Base-by-base conservation (phyloP, 768 basidiomycete species). In the Mrakia blollopis region DNA sequence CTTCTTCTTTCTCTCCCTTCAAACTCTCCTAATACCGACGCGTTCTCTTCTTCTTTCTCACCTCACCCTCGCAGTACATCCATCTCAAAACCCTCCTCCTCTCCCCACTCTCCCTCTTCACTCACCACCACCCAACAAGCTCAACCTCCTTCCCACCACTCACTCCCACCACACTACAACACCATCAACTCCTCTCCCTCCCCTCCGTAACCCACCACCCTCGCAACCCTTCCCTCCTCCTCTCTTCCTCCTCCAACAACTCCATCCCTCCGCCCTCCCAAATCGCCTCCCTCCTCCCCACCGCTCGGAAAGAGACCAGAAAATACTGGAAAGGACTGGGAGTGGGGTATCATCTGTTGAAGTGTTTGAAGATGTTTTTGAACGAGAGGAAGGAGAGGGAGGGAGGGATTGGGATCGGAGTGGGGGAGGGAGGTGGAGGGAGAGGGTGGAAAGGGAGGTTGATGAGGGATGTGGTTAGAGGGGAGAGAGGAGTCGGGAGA, bases 31-130 rank as follows among this genome's bases (percentile, higher is more conserved):
- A 5, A 6, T 41, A 5, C 47, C 21, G 47, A 50, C 47, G 47
- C 47, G 73, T 74, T 3, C 23, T 44, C 50, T 25, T 37, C 0
- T 67, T 28, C 67, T 37, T 35, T 18, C 28, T 44, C 11, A 2
- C 44, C 44, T 44, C 39, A 11, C 11, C 39, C 39, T 44, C 44
- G 44, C 32, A 77, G 76, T 77, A 77, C 63, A 77, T 77, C 71
- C 63, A 77, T 28, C 39, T 77, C n/a, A 54, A 61, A 30, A 60
- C 63, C 28, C 72, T 68, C 41, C 41, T 63, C 37, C 44, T 61
- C 13, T 72, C 71, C 35, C 76, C 63, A 0, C 50, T 77, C 10
- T 72, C 72, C 37, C 62, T 72, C 44, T 68, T 77, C 30, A 3
- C 30, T 18, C 39, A 23, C 41, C 44, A 11, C 44, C 44, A 6